Base-by-base conservation (phyloP, 202 grass and related monocot genomes). In the Thinopyrum obtusiflorum region DNA sequence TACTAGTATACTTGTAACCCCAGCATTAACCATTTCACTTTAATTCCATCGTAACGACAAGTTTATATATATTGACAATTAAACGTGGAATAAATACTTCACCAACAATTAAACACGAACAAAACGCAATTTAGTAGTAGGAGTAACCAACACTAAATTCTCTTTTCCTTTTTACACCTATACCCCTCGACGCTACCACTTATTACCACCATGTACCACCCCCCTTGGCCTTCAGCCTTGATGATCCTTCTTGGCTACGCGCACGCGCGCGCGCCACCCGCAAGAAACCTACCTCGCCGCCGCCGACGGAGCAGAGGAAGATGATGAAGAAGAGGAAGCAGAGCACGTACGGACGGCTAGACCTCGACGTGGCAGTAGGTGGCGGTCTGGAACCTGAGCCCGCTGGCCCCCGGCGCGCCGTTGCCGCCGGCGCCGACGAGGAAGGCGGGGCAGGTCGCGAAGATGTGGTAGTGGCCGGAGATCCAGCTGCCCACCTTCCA, bases 401-500 rank as follows among this genome's bases (percentile, higher is more conserved):
- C 85, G 15, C 31, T 72, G 4, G 88, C 78, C 0, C 86, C 92
- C 0, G 1, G 53, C 3, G 1, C 9, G 59, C 85, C 75, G 13
- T 9, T 57, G 2, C 84, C 78, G 57, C 71, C 76, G 29, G 39
- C 5, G 37, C 53, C 40, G 40, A 80, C 12, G 65, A 98, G 80
- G 64, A 83, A 93, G 0, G 95, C 93, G 0, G 95, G 93, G 88
- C 95, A 98, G 0, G 68, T 90, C 24, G 89, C 89, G n/a, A 93
- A 95, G 51, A 98, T 77, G 36, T 92, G 95, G 88, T 95, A 95
- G 66, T 85, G 89, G 1, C 89, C 91, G 6, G 95, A 95, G 72
- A 27, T 82, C 93, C 95, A 98, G 65, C 78, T 80, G 0, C 95
- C 95, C 13, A 98, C 93, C 84, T 92, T 98, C 93, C 93, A 98